Conservation (phyloP, 176 grass and related monocot genomes). For the Ensete glaucum region DNA sequence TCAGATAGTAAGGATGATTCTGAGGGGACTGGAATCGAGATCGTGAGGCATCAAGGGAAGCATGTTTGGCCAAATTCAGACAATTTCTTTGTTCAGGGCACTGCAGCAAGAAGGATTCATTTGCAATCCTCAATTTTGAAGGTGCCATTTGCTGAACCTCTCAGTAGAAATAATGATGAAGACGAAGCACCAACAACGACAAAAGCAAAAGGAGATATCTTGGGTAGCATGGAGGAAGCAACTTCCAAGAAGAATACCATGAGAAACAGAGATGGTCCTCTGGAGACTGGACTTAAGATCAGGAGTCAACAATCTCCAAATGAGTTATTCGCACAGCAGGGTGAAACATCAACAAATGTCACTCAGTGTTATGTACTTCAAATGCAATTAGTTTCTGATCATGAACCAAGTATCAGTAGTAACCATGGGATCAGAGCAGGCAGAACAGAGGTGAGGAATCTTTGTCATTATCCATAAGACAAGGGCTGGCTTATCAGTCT, state of each 20-base stretch:
- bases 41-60: conserved; percentile 21
- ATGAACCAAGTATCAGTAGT: conserved; percentile 22
- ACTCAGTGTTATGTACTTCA: conserved; percentile 19
- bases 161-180: background rate
- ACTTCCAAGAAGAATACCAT: conserved; percentile 22
- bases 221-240: conserved; percentile 17
- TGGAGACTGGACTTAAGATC: conserved; percentile 31
- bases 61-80: conserved; percentile 6
- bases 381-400: background rate
- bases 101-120: conserved; percentile 37
- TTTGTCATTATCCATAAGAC: background rate
- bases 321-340: conserved; percentile 23
- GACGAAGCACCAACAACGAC: conserved; percentile 26
- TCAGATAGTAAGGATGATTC: conserved; percentile 23
- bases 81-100: conserved; percentile 23
- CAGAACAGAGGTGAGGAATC: conserved; percentile 27
- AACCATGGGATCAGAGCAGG: background rate
- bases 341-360: conserved; percentile 25
- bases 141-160: background rate
- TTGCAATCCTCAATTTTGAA: conserved; percentile 16
- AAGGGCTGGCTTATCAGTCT: conserved; percentile 3
- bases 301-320: conserved; percentile 11
- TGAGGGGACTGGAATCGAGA: conserved; percentile 25
- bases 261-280: conserved; percentile 6
- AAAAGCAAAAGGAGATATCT: conserved; percentile 13